Evolutionary conservation across 2,329 filamentous ascomycete genomes (phyloP), one percentile per base, ranked within the genome.

Genomic region (Blumeria hordei): DNA sequence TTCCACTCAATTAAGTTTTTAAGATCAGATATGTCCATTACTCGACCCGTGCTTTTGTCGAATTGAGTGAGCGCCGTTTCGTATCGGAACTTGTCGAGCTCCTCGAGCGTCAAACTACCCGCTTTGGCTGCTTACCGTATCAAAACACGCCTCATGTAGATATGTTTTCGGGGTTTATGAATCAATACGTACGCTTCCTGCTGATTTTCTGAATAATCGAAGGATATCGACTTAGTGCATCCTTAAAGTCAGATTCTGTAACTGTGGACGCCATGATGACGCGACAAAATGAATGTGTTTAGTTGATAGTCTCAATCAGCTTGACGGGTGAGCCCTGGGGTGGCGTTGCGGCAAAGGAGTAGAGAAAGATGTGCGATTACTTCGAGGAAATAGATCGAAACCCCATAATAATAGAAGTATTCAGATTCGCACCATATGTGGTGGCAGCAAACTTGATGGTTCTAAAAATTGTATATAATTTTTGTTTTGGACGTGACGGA

Each of bases 1-100:
- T 86, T 86, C 81, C 82, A 86, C 50, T 81, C 74, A 9, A 85
- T 74, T 3, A 86, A 70, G 18, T 62, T 69, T 60, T 76, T 72
- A 36, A 85, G 69, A 61, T 85, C 75, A 0, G 72, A 69, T 50
- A 78, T 73, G 2, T 64, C 68, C 68, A 85, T 75, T 10, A 65
- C 18, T 62, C 64, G 60, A 6, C 59, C 60, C 34, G 64, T 60
- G 7, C 62, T 60, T 54, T 64, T 63, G 2, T 64, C 65, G 58
- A 83, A 77, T 1, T 61, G 58, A 1, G 65, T 61, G 1, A 74
- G 69, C 2, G 80, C 76, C 21, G 72, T 70, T 8, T 67, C 65
- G 61, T 81, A 80, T 56, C 82, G 75, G 61, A 75, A 77, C 1
- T 69, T 59, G 58, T 85, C 81, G 18, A 86, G 71, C 52, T 77